phyloP scores from a whole-genome alignment of 805 yeast species.

The Lipomyces japonicus region DNA sequence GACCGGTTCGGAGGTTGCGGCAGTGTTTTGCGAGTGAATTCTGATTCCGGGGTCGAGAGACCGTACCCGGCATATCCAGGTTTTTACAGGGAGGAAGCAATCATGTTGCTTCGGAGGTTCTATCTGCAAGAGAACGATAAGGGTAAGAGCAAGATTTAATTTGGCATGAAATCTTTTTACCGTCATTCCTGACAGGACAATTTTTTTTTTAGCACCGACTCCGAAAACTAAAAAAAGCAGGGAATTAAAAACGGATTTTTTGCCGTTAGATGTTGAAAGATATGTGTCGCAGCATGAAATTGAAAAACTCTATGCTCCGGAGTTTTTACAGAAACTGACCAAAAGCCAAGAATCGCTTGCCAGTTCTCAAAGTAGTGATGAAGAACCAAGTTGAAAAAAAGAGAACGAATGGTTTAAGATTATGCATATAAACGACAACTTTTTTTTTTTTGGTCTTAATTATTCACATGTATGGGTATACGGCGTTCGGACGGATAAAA shows the following conservation, averaged over 20 bases:
- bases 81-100: conserved; percentile 72
- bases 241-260: conserved; percentile 48
- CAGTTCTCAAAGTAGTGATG: not conserved
- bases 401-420: not conserved
- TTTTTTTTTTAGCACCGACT: conserved; percentile 54
- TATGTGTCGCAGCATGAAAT: conserved; percentile 22
- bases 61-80: conserved; percentile 61
- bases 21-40: conserved; percentile 62
- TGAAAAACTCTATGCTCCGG: conserved; percentile 36
- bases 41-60: conserved; percentile 37
- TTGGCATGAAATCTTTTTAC: not conserved
- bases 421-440: too few relatives aligned
- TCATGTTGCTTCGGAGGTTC: conserved; percentile 73
- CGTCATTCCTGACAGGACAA: not conserved
- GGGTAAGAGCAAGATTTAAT: conserved; percentile 6
- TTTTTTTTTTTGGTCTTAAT: too few relatives aligned
- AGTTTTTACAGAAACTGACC: conserved; percentile 4
- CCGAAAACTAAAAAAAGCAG: conserved; percentile 67
- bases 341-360: too few relatives aligned
- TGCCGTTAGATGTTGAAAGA: conserved; percentile 20
- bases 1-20: conserved; percentile 98
- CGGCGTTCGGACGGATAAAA: too few relatives aligned
- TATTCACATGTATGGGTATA: too few relatives aligned
- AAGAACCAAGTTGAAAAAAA: not conserved
- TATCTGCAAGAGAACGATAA: conserved; percentile 79